phyloP scores from a whole-genome alignment of 352 stramenopile genomes.

The Phytopythium helicoides region DNA sequence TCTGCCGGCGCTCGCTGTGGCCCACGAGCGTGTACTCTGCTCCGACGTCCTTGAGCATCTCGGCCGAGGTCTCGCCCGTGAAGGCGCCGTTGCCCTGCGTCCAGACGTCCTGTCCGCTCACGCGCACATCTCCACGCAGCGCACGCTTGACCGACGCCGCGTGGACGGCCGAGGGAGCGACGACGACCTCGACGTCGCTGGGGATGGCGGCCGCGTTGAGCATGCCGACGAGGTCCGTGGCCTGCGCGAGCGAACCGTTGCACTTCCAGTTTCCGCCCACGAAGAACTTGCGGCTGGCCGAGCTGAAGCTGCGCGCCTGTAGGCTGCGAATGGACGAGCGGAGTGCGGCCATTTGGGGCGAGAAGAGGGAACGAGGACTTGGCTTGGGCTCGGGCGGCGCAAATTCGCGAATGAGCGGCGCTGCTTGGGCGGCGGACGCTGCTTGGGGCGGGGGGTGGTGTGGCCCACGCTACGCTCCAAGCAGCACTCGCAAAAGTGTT shows the following conservation, averaged over 20 bases:
- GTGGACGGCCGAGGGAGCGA: slow-evolving; percentile 95
- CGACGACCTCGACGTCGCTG: slow-evolving; percentile 93
- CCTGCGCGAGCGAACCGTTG: slow-evolving; percentile 75
- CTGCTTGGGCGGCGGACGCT: too few species aligned
- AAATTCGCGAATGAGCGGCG: slow-evolving; percentile 61
- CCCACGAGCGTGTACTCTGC: slow-evolving; percentile 95
- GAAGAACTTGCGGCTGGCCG: slow-evolving; percentile 94
- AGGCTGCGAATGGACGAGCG: slow-evolving; percentile 25
- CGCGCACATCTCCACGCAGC: slow-evolving; percentile 64
- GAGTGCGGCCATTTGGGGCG: slow-evolving; percentile 36
- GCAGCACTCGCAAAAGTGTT: too few species aligned
- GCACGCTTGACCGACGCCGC: slow-evolving; percentile 54
- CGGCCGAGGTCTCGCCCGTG: slow-evolving; percentile 96
- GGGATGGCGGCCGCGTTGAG: slow-evolving; percentile 86
- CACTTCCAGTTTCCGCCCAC: slow-evolving; percentile 99
- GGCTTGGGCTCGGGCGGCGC: slow-evolving; percentile 14
- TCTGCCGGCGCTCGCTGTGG: slow-evolving; percentile 94
- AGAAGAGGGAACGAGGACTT: slow-evolving; percentile 7
- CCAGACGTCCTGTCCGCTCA: slow-evolving; percentile 96
- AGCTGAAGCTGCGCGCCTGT: slow-evolving; percentile 17
- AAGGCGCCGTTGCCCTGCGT: slow-evolving; percentile 93
- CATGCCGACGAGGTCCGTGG: slow-evolving; percentile 66
- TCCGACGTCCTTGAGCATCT: slow-evolving; percentile 97
- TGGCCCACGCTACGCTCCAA: too few species aligned
- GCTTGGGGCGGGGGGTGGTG: too few species aligned